phyloP scores from a whole-genome alignment of 164 flowering plant species.

The Stephania japonica region DNA sequence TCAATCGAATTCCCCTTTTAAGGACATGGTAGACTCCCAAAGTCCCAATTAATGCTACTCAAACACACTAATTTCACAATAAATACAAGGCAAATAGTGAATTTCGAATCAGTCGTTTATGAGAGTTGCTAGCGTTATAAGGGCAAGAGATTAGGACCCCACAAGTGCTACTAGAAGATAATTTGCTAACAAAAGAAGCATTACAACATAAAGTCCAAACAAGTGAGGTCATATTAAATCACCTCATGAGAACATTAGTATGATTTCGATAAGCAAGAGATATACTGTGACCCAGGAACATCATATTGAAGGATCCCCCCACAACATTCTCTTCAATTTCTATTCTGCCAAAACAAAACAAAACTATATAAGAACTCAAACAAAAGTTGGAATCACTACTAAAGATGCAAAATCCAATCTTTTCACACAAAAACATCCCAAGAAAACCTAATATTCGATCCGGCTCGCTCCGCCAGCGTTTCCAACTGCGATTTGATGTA shows the following conservation, averaged over 20 bases:
- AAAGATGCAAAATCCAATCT: neutral
- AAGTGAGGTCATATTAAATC: neutral
- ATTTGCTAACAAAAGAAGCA: neutral
- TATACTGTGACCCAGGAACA: constrained; percentile 76
- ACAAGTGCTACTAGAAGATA: neutral
- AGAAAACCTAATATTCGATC: constrained; percentile 48
- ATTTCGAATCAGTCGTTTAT: neutral
- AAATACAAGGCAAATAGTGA: neutral
- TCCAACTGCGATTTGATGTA: constrained; percentile 68
- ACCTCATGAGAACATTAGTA: constrained; percentile 79
- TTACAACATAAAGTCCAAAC: neutral
- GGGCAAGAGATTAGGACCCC: neutral
- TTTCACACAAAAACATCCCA: constrained; percentile 3
- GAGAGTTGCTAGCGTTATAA: neutral
- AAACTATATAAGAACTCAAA: neutral
- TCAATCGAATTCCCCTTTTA: neutral
- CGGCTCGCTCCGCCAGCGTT: constrained; percentile 58
- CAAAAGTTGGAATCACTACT: neutral
- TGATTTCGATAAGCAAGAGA: constrained; percentile 78
- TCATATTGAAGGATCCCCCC: constrained; percentile 88
- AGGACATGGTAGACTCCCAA: neutral
- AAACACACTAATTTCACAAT: neutral
- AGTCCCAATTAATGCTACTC: neutral
- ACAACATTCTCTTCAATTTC: constrained; percentile 75
- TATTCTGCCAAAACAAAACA: constrained; percentile 45